Evolutionary conservation across 2,329 filamentous ascomycete species (phyloP).

Genomic region (Colletotrichum acutatum): DNA sequence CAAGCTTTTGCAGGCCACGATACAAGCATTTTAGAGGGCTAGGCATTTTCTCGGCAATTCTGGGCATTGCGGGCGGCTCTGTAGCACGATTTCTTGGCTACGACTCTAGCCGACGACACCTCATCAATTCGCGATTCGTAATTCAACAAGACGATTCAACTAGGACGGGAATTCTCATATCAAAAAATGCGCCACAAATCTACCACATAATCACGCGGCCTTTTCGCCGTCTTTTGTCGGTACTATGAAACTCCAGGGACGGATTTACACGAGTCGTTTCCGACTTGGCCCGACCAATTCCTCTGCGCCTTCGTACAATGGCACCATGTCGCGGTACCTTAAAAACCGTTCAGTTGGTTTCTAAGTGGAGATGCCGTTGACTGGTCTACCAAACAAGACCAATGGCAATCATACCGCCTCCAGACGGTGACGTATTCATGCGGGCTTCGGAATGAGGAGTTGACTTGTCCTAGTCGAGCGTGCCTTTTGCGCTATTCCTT

Average conservation of each 20-base stretch:
- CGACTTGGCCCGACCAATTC: background rate
- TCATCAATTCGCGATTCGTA: background rate
- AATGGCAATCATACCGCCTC: constrained; percentile 3
- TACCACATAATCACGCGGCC: background rate
- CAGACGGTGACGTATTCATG: constrained; percentile 7
- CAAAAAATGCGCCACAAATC: background rate
- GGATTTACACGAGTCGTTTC: background rate
- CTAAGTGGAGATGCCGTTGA: background rate
- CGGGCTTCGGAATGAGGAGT: constrained; percentile 11
- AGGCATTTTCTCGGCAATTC: constrained; percentile 25
- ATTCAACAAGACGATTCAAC: background rate
- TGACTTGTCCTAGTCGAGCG: background rate
- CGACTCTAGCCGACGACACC: constrained; percentile 1
- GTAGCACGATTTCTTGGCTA: background rate
- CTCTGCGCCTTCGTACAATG: background rate
- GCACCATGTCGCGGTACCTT: background rate
- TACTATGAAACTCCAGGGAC: background rate
- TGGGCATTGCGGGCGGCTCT: constrained; percentile 16
- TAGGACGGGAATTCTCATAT: background rate
- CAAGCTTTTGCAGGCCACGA: constrained; percentile 24
- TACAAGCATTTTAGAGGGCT: constrained; percentile 27
- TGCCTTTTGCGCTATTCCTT: background rate
- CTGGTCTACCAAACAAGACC: background rate
- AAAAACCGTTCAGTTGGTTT: background rate
- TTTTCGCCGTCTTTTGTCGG: background rate